phyloP scores from a whole-genome alignment of 805 yeast genomes.

The Metschnikowia noctiluminum region DNA sequence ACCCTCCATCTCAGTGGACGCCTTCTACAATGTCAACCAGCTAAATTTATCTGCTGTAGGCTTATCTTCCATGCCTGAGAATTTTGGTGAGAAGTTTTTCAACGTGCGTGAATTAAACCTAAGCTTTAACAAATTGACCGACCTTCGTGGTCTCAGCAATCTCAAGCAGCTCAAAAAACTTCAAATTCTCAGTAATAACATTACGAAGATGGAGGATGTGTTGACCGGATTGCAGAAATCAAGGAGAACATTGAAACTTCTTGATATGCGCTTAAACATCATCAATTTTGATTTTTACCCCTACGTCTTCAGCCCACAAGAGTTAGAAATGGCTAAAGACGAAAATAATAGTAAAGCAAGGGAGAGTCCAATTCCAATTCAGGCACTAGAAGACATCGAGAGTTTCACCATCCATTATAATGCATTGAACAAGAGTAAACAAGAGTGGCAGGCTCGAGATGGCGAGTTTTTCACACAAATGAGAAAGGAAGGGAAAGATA shows the following conservation, averaged over 20 bases:
- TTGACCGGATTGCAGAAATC: slow-evolving; percentile 29
- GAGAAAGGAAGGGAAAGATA: slow-evolving; percentile 17
- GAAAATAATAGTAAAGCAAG: slow-evolving; percentile 1
- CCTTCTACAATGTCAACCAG: slow-evolving; percentile 34
- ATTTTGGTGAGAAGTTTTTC: slow-evolving; percentile 41
- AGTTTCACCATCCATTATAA: slow-evolving; percentile 47
- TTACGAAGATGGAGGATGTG: slow-evolving; percentile 32
- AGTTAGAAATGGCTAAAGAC: slow-evolving; percentile 21
- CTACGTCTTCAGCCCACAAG: slow-evolving; percentile 49
- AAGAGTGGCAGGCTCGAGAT: slow-evolving; percentile 42
- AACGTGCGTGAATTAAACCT: slow-evolving; percentile 46
- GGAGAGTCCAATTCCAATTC: slow-evolving; percentile 39
- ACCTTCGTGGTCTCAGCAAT: slow-evolving; percentile 31
- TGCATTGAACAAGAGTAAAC: slow-evolving; percentile 32
- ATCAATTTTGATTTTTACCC: slow-evolving; percentile 48
- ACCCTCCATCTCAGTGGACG: neutral
- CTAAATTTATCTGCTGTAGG: slow-evolving; percentile 48
- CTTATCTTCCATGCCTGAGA: slow-evolving; percentile 34
- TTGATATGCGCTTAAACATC: slow-evolving; percentile 52
- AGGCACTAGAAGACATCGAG: slow-evolving; percentile 49
- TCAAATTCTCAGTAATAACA: slow-evolving; percentile 44
- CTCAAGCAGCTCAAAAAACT: slow-evolving; percentile 37
- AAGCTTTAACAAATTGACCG: slow-evolving; percentile 45
- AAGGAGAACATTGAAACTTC: slow-evolving; percentile 31
- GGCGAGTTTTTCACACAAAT: slow-evolving; percentile 26